Base-by-base conservation (phyloP, 192 early-diverging fungal genomes). In the Lobosporangium transversale region DNA sequence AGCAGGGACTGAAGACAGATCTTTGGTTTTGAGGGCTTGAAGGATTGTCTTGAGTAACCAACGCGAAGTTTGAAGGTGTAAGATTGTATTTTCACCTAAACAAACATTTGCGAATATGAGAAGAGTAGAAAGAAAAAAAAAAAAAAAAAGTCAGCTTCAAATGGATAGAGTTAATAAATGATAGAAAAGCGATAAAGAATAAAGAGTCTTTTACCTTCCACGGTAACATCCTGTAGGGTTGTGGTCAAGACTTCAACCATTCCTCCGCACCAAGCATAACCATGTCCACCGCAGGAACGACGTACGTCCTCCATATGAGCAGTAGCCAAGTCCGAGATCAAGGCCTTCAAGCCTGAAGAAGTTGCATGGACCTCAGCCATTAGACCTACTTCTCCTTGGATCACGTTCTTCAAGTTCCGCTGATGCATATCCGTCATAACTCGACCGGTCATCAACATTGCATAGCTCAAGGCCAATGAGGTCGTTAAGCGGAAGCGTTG, bases 401-500 rank as follows among this genome's bases (percentile, higher is more conserved):
- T 53, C 15, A 90, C 79, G 12, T 83, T 83, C 62, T 81, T 70
- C 88, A 94, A 88, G 80, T 93, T 87, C 23, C 83, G 58, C 24
- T 81, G 65, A 67, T 94, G 93, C 71, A 90, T 82, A 59, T 85
- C 83, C 12, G 35, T 79, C 80, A 94, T 89, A 60, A 91, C 91
- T 53, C 85, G 86, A 30, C 89, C 91, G 12, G 91, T 89, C 80
- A 95, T 94, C 69, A 88, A 84, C 87, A 94, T 89, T 3, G 94
- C 91, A 80, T 90, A 95, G 7, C 89, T 84, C 70, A 92, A 89
- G 3, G 94, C 90, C 66, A 95, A 82, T 43, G 92, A 81, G 7
- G 92, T 91, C 53, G 94, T 85, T 53, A 95, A 78, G 4, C 92
- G 85, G 87, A 92, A 86, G 68, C 94, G 91, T 80, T 94, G 94